Base-by-base conservation (phyloP, 2,329 filamentous ascomycete genomes). In the Penicillium sp. region DNA sequence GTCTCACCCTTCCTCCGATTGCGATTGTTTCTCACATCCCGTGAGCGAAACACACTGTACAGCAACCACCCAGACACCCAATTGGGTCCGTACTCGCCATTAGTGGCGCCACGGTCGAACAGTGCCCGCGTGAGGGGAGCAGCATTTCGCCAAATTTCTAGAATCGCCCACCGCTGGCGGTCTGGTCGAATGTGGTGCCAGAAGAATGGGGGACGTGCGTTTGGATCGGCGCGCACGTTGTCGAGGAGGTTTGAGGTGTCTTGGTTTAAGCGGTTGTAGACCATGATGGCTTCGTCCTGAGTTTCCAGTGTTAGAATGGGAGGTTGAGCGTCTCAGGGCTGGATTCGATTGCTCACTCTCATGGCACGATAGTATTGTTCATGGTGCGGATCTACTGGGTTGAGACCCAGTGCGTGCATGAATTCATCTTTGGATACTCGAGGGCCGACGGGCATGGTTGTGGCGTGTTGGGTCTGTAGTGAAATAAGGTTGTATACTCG, bases 61-160 rank as follows among this genome's bases (percentile, higher is more conserved):
- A 78, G 63, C 65, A 78, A 66, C 75, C 75, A 78, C 14, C 74
- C 71, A 0, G 75, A 72, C 13, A 78, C 75, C 75, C 75, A 78
- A 53, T 78, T 78, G 5, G 75, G 75, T 7, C 72, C 74, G 54
- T 77, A 74, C 60, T 78, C 75, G 54, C 75, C 74, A 27, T 66
- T 70, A 1, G 73, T 77, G 18, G 61, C 64, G 21, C 75, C 75
- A 5, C 64, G 69, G 41, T 76, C 72, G 48, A 78, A 78, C 5
- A 75, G 60, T 21, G 63, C 67, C 7, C 73, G 65, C 22, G 74
- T 75, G 4, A 71, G 59, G 6, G 73, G 69, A 1, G 68, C 68
- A 0, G 75, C 72, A 39, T 73, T 74, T 45, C 68, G 69, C 66
- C 74, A 75, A 46, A 76, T 77, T 53, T 76, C 72, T 53, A 72